Evolutionary conservation across 2,329 filamentous ascomycete genomes (phyloP), one percentile per base, ranked within the genome.

Genomic region (Fusarium neocosmosporiellum): DNA sequence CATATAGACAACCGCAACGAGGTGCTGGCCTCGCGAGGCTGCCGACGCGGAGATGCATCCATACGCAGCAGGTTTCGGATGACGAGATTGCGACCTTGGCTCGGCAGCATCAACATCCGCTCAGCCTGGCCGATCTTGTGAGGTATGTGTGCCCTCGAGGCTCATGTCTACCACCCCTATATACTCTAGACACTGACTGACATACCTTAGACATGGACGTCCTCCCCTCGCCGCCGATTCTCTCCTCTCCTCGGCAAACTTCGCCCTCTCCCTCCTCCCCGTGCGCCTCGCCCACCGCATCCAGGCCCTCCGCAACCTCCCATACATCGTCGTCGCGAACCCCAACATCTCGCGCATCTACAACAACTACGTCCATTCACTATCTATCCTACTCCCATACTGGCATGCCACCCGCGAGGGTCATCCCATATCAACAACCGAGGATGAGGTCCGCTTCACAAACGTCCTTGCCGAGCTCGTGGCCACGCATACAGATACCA

Each of bases 251-350:
- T 98, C 95, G 2, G 96, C 96, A 71, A 98, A 98, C 85, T 98
- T 98, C 84, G 97, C 96, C 14, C 92, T 98, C 74, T 94, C 92
- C 31, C 93, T 98, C 61, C 91, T 98, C 11, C 96, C 96, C 16
- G 93, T 96, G 58, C 94, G 96, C 39, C 91, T 99, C 29, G 96
- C 96, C 29, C 94, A 97, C 81, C 94, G 96, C 65, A 97, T 99
- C 73, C 94, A 98, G 81, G 94, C 95, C 48, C 87, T 99, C 20
- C 92, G 95, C 72, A 98, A 97, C 80, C 90, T 99, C 10, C 96
- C 96, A 0, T 99, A 96, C 83, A 98, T 99, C 73, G 96, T 99
- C 63, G 96, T 99, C 29, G 95, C 96, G n/a, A 98, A 99, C 80
- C 94, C 95, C 1, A 94, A 98, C 80, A 95, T 99, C 75, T 93